Percentiles rank a stretch among this genome's conserved stretches.
Evolutionary conservation across 1,284 basidiomycete genomes (phyloP).

Genomic region (Ustilago crameri): DNA sequence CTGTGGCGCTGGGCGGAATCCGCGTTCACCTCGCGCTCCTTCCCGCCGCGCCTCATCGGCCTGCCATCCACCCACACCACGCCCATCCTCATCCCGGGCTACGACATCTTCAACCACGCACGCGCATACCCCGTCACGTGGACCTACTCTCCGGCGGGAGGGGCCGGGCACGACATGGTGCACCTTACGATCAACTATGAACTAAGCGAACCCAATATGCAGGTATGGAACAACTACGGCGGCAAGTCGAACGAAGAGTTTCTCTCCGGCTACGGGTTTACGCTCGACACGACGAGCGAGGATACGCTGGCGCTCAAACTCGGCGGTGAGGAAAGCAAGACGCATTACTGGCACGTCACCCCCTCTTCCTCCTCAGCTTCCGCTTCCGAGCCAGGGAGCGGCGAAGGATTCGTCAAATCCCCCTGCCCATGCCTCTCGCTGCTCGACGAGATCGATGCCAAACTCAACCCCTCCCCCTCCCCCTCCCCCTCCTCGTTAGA

Average conservation of each 20-base stretch:
- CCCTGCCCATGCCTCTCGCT: conserved; percentile 27
- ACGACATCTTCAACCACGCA: conserved; percentile 62
- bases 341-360: conserved; percentile 30
- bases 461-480: conserved; percentile 3
- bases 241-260: conserved; percentile 66
- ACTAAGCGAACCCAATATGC: not conserved
- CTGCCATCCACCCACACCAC: conserved; percentile 7
- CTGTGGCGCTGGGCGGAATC: conserved; percentile 59
- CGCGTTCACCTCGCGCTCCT: conserved; percentile 53
- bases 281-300: conserved; percentile 33
- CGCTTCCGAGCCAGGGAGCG: not conserved
- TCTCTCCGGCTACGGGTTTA: conserved; percentile 59
- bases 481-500: not conserved
- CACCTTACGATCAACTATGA: conserved; percentile 23
- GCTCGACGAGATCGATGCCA: conserved; percentile 7
- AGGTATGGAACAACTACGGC: conserved; percentile 66
- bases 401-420: not conserved
- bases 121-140: conserved; percentile 58
- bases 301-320: conserved; percentile 55
- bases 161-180: not conserved
- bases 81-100: conserved; percentile 61
- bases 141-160: conserved; percentile 7
- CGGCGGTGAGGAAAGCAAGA: conserved; percentile 7
- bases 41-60: conserved; percentile 51
- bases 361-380: not conserved